phyloP scores from a whole-genome alignment of 2,329 filamentous ascomycete genomes.

The Neocucurbitaria cava region DNA sequence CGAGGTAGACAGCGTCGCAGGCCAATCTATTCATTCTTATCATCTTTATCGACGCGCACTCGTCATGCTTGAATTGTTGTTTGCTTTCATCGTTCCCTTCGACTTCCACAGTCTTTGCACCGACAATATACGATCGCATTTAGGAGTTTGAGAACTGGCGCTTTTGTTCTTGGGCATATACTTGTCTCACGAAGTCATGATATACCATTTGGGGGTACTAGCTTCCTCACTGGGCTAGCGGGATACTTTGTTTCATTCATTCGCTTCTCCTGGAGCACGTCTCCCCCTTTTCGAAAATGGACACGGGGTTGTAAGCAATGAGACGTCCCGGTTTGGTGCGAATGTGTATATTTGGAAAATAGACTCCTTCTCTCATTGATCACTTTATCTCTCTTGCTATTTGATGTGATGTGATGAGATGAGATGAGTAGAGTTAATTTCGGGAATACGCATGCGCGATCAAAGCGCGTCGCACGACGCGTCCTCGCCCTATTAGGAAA shows the following conservation, averaged over 20 bases:
- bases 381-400: too few species aligned
- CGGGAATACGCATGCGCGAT: neutral
- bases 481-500: neutral
- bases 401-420: too few species aligned
- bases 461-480: constrained; percentile 4
- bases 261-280: constrained; percentile 12
- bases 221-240: constrained; percentile 26
- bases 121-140: neutral
- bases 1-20: constrained; percentile 48
- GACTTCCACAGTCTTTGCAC: constrained; percentile 12
- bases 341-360: constrained; percentile 4
- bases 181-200: constrained; percentile 44
- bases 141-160: constrained; percentile 4
- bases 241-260: constrained; percentile 26
- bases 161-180: constrained; percentile 27
- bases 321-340: constrained; percentile 12
- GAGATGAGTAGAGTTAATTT: neutral
- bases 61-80: constrained; percentile 30
- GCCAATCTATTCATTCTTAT: constrained; percentile 43
- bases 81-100: constrained; percentile 15
- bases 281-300: constrained; percentile 1
- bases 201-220: constrained; percentile 35
- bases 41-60: constrained; percentile 33
- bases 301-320: constrained; percentile 5
- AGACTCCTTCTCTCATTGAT: constrained; percentile 3